Conservation (phyloP, 345 rosid species). For the Lumnitzera racemosa region DNA sequence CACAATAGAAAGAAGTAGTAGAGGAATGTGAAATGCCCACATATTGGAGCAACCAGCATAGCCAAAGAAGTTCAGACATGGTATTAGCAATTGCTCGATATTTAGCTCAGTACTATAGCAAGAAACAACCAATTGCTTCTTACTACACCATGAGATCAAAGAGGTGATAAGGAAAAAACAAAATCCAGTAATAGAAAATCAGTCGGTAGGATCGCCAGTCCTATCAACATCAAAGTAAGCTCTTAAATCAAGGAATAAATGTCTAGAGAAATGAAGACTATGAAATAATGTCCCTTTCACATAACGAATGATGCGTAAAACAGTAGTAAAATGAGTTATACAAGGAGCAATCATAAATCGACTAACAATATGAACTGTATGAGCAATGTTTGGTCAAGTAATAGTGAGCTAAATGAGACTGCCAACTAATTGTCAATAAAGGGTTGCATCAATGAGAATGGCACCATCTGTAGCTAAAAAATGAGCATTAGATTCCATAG, state of each 20-base stretch:
- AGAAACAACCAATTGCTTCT: background rate
- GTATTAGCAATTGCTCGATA: background rate
- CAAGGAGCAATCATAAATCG: conserved; percentile 5
- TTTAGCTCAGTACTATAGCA: background rate
- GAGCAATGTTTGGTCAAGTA: background rate
- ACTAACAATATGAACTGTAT: background rate
- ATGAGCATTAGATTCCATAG: background rate
- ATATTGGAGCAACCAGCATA: background rate
- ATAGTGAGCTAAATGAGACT: conserved; percentile 4
- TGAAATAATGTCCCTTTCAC: no score
- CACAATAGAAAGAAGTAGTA: background rate
- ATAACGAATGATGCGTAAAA: background rate
- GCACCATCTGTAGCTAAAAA: background rate
- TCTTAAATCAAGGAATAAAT: no score
- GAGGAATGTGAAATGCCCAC: background rate
- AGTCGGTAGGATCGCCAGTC: no score
- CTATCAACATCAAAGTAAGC: no score
- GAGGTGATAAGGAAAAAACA: no score
- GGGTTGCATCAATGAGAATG: background rate
- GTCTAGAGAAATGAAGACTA: no score
- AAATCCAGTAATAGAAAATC: no score
- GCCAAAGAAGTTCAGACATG: background rate
- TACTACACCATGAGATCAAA: background rate
- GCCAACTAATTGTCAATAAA: conserved; percentile 5
- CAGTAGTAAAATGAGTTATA: background rate